Percentiles rank a stretch among this genome's conserved stretches.
Evolutionary conservation across 306 rosid species (phyloP).

Genomic region (Castanospermum australe): DNA sequence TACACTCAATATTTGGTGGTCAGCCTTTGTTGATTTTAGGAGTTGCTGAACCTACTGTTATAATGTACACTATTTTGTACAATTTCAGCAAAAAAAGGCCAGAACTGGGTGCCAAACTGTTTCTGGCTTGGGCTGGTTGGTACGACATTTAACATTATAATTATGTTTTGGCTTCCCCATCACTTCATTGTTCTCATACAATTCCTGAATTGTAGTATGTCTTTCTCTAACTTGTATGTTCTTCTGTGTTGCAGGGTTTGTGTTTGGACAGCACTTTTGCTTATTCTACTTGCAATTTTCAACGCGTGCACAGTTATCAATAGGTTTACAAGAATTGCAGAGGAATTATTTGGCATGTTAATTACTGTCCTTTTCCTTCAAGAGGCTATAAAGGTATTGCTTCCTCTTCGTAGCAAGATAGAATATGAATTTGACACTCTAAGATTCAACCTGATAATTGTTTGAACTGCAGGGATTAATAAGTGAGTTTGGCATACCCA

Average conservation of each 20-base stretch:
- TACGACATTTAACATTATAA: constrained; percentile 25
- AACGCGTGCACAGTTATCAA: constrained; percentile 68
- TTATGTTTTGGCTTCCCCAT: neutral
- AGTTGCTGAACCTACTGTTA: constrained; percentile 96
- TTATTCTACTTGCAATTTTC: constrained; percentile 74
- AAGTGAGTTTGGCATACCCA: constrained; percentile 58
- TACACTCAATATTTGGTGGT: constrained; percentile 88
- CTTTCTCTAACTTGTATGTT: neutral
- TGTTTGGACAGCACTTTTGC: constrained; percentile 73
- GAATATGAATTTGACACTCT: neutral
- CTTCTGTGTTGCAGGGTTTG: constrained; percentile 72
- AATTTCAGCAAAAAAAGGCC: constrained; percentile 54
- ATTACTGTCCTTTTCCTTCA: constrained; percentile 84
- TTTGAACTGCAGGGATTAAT: constrained; percentile 65
- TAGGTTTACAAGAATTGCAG: constrained; percentile 86
- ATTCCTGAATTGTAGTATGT: neutral
- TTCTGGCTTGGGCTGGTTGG: constrained; percentile 84
- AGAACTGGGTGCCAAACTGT: constrained; percentile 58
- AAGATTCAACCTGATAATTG: constrained; percentile 13
- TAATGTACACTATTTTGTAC: constrained; percentile 80
- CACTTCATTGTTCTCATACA: neutral
- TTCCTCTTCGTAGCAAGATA: constrained; percentile 18
- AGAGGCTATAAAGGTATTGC: constrained; percentile 77
- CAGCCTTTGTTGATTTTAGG: constrained; percentile 93
- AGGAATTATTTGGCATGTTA: constrained; percentile 85